These are phyloP conservation scores for Sordaria brevicollis DNA, from an alignment of 495 filamentous ascomycete genomes.

Conservation along the genomic window DNA sequence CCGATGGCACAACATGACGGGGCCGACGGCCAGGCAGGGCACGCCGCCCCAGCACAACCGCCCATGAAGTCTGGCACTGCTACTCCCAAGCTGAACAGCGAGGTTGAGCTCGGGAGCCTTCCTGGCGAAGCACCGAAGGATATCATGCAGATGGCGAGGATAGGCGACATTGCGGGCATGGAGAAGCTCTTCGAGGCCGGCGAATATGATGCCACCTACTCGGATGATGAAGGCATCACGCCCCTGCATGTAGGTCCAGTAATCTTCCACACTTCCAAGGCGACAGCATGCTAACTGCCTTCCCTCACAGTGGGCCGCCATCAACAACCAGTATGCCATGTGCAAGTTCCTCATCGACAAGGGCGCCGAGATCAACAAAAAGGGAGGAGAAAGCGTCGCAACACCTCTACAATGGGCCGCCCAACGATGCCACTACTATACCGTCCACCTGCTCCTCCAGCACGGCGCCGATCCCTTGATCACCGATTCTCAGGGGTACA, in stretches of 20 bases:
- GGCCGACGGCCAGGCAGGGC: constrained; percentile 11
- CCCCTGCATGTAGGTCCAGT: constrained; percentile 71
- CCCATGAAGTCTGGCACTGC: constrained; percentile 48
- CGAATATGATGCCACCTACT: constrained; percentile 69
- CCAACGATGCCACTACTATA: constrained; percentile 85
- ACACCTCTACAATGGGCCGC: constrained; percentile 96
- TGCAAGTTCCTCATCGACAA: constrained; percentile 87
- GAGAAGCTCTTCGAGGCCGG: constrained; percentile 77
- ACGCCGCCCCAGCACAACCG: constrained; percentile 31
- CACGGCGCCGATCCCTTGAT: constrained; percentile 83
- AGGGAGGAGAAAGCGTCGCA: constrained; percentile 86
- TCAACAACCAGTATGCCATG: constrained; percentile 94
- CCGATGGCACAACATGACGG: constrained; percentile 18
- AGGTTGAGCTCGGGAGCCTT: constrained; percentile 62
- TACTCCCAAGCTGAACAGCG: constrained; percentile 51
- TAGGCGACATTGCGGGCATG: constrained; percentile 79
- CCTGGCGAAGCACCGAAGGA: constrained; percentile 55
- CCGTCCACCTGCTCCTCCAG: constrained; percentile 62
- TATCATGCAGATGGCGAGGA: constrained; percentile 87
- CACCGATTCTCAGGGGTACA: constrained; percentile 88
- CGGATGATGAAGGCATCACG: constrained; percentile 85
- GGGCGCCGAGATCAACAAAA: constrained; percentile 86
- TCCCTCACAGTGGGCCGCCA: constrained; percentile 80
- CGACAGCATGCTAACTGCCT: constrained; percentile 17
- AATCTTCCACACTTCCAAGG: background rate